Base-by-base conservation (phyloP, 2,329 filamentous ascomycete genomes). In the Fusarium brachygibbosum region DNA sequence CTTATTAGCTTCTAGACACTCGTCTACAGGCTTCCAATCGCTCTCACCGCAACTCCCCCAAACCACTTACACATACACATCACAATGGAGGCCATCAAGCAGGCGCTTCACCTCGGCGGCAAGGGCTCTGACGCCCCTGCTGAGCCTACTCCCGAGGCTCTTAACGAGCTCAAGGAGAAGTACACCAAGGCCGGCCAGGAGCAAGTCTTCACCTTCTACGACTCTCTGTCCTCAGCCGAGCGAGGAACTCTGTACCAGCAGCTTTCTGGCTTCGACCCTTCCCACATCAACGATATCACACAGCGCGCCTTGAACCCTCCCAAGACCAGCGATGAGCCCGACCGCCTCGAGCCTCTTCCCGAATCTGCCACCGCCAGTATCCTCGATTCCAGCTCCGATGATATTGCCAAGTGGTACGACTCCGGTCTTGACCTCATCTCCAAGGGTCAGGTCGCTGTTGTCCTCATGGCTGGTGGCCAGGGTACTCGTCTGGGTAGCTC, bases 401-500 rank as follows among this genome's bases (percentile, higher is more conserved):
- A 97, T 77, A 87, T 98, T 67, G 84, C 93, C 72, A 87, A 86
- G 79, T 99, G 95, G 94, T 96, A 97, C 81, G 83, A 91, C 67
- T 85, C 90, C 12, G 92, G 93, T 57, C 84, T 98, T 31, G 95
- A 93, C 78, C 91, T 95, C 38, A 87, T 97, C 62, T 84, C 89
- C 49, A 86, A 93, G 78, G 90, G 92, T 77, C 89, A 92, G 79
- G 87, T 97, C 38, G 86, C 89, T 32, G 96, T 99, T 19, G 93
- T 99, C 52, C 88, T 99, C 76, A 97, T 99, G 93, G 96, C 96
- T 61, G 96, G 96, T 78, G 96, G 96, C 34, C 96, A 99, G 83
- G 96, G 96, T 69, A 99, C 96, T 66, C 89, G 96, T 67, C 84
- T 99, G 69, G 96, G 96, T 73, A 98, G 94, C 85, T 96, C 94